Evolutionary conservation across 2,329 filamentous ascomycete species (phyloP).

Genomic region (Fusarium poae): DNA sequence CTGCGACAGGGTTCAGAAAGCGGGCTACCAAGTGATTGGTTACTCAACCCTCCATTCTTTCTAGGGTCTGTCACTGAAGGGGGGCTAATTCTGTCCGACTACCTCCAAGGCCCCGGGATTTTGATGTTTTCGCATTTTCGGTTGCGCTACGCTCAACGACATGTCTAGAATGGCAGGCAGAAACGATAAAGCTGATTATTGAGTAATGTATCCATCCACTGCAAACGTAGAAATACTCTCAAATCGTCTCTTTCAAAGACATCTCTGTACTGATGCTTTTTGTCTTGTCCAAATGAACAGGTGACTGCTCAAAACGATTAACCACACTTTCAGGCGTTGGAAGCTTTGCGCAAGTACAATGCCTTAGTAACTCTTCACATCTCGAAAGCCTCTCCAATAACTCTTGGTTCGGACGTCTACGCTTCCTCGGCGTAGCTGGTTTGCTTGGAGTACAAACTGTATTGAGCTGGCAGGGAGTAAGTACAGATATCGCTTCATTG

Average conservation of each 20-base stretch:
- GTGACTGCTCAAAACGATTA: slow-evolving; percentile 29
- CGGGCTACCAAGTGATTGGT: neutral
- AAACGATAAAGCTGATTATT: neutral
- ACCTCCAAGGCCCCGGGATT: slow-evolving; percentile 2
- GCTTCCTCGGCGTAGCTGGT: slow-evolving; percentile 50
- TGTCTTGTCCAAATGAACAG: slow-evolving; percentile 17
- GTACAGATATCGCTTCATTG: too few relatives aligned
- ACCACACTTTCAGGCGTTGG: slow-evolving; percentile 27
- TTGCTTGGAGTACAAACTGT: slow-evolving; percentile 46
- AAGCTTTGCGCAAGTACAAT: slow-evolving; percentile 45
- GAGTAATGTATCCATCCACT: neutral
- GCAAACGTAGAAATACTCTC: fast-evolving
- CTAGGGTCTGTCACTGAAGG: neutral
- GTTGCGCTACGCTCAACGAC: neutral
- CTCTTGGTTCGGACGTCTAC: slow-evolving; percentile 49
- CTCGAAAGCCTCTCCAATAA: slow-evolving; percentile 37
- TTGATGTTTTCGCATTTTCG: slow-evolving; percentile 12
- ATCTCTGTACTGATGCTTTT: slow-evolving; percentile 15
- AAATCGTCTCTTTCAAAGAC: slow-evolving; percentile 7
- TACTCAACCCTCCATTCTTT: too few relatives aligned
- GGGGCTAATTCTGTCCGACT: slow-evolving; percentile 2
- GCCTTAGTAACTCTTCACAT: slow-evolving; percentile 39
- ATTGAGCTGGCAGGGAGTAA: slow-evolving; percentile 39
- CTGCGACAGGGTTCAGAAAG: slow-evolving; percentile 5
- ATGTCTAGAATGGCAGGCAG: neutral